Base-by-base conservation (phyloP, 495 filamentous ascomycete species). In the Pyrenopolyporus hunteri region DNA sequence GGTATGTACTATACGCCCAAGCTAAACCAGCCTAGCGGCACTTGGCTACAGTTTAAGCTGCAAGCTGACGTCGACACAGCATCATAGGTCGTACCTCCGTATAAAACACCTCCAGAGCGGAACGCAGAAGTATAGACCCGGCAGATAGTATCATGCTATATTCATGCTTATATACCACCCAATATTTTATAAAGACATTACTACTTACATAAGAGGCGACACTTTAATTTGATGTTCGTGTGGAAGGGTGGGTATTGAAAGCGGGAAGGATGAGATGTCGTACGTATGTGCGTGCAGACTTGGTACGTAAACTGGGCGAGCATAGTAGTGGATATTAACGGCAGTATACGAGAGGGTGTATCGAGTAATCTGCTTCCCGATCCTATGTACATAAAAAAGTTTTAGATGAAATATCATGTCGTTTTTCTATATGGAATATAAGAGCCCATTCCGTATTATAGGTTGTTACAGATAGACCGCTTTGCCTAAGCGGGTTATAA, bases 51-150 rank as follows among this genome's bases (percentile, higher is more conserved):
- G 53, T 62, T 57, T 26, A 17, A 39, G 40, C 46, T 69, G 62
- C 66, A 58, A 42, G 62, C 62, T 69, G 66, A 69, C 66, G 66
- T 69, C 58, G 53, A 31, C 59, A 62, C 57, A 53, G 53, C 58
- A 63, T 59, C 52, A 69, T 57, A 57, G 44, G 57, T 37, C 19
- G 22, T 37, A 45, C 42, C 29, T 14, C 28, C 14, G 35, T 20
- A 23, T 49, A 49, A 47, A 31, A 31, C 36, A 10, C 37, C 22
- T 36, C 40, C 42, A 43, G 61, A 23, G 54, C 49, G 54, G 61
- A 36, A 59, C 39, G 48, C 47, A 35, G 39, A 31, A 50, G 8
- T 33, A 47, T 37, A 51, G 37, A 46, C 23, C 47, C 47, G 53
- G 35, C 28, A 17, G 10, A 20, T 29, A 33, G 16, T 13, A 29